Percentiles rank a stretch among this genome's conserved stretches.
Evolutionary conservation across 495 filamentous ascomycete species (phyloP).

Genomic region (Tricharina praecox): DNA sequence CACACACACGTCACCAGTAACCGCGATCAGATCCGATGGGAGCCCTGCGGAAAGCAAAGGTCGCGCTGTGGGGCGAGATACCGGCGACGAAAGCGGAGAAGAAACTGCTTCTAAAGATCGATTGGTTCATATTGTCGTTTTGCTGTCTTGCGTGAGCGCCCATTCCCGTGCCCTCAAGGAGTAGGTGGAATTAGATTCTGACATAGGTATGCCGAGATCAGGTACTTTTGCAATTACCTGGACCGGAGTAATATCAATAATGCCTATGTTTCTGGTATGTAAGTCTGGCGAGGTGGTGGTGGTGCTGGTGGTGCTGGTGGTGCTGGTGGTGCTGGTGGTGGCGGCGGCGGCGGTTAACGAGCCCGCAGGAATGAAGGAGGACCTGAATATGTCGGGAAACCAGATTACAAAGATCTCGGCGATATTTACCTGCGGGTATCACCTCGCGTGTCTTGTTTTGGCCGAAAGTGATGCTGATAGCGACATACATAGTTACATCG

Average conservation of each 20-base stretch:
- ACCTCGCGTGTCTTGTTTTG: too few relatives aligned
- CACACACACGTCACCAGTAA: too few relatives aligned
- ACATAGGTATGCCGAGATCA: too few relatives aligned
- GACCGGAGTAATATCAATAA: slow-evolving; percentile 31
- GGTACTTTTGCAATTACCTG: slow-evolving; percentile 32
- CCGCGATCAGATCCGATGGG: too few relatives aligned
- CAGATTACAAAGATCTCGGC: slow-evolving; percentile 13
- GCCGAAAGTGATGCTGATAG: too few relatives aligned
- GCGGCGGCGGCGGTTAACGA: too few relatives aligned
- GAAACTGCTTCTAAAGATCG: slow-evolving; percentile 24
- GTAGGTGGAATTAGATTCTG: too few relatives aligned
- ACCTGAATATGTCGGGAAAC: slow-evolving; percentile 29
- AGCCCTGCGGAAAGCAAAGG: neutral
- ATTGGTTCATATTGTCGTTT: slow-evolving; percentile 29
- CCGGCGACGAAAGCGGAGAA: slow-evolving; percentile 9
- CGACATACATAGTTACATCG: slow-evolving; percentile 2
- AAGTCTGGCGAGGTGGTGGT: too few relatives aligned
- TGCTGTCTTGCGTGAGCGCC: slow-evolving; percentile 28
- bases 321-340: too few relatives aligned
- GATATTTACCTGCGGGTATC: slow-evolving; percentile 5
- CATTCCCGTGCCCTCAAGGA: too few relatives aligned
- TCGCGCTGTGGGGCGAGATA: slow-evolving; percentile 2
- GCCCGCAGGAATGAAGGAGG: slow-evolving; percentile 31
- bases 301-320: too few relatives aligned
- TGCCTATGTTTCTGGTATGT: slow-evolving; percentile 30